Evolutionary conservation across 176 grass and related monocot genomes (phyloP), one percentile per base, ranked within the genome.

Genomic region (Oryza coarctata): DNA sequence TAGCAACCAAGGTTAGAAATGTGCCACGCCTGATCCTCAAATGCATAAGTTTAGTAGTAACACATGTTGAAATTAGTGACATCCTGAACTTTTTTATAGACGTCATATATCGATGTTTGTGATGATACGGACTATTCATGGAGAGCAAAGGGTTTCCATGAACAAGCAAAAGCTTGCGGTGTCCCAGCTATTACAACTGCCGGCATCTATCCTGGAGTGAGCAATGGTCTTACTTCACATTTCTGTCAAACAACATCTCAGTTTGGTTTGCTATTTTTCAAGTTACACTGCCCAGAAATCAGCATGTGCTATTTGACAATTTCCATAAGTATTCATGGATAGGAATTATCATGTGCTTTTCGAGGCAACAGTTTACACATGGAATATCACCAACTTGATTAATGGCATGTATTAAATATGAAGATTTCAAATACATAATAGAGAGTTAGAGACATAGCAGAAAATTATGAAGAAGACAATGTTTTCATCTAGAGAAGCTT

Each of bases 181-280:
- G 58, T 94, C 71, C 90, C 95, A 64, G 95, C 92, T 89, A 76
- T 98, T 80, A 98, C 88, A 83, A 93, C 95, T 49, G 90, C 88
- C 13, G 95, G 95, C 86, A 98, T 98, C 75, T 98, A 93, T 88
- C 92, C 95, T 69, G 95, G 95, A 90, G 86, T 98, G 28, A 98
- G 95, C 95, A 94, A 94, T 84, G 86, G 95, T 94, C 61, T 81
- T 69, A 49, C 73, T 39, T 72, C 66, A 75, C 65, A 78, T 78
- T 52, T 41, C 25, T 71, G 27, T 23, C n/a, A 28, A 29, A 68
- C 12, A 60, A 14, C 33, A 60, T 9, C 34, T 45, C 27, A 47
- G 29, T 41, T 71, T 62, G 9, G 10, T 34, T 81, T 70, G 47
- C 31, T 38, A 28, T 7, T 57, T 80, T 57, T 70, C 9, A 26